Base-by-base conservation (phyloP, 371 early-diverging fungal genomes). In the Apophysomyces ossiformis region DNA sequence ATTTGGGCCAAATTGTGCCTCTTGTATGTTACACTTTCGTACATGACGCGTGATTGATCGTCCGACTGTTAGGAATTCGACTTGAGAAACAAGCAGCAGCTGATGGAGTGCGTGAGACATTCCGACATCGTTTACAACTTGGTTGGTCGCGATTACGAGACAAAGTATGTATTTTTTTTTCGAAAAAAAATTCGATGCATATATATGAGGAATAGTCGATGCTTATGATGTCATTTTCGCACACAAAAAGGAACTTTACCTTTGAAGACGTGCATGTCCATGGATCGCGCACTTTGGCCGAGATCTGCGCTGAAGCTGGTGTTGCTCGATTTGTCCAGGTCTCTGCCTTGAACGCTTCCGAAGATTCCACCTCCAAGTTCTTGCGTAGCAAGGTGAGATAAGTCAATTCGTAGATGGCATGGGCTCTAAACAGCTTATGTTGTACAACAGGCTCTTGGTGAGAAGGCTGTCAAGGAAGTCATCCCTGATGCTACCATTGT, bases 61-160 rank as follows among this genome's bases (percentile, higher is more conserved):
- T 59, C 56, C 12, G 15, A 16, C 36, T 37, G 37, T 7, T 66
- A 90, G 90, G 92, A 96, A 74, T 96, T 94, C 72, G 95, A 96
- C 73, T 73, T 96, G 59, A 89, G 92, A 69, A 91, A 96, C 84
- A 89, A 92, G 67, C 88, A 91, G 57, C 87, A 87, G 68, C 84
- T 97, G 65, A 85, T 81, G 54, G 94, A 94, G 73, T 89, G 90
- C 71, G 89, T 98, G 61, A 89, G 92, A 69, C 93, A 97, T 83
- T 93, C 95, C 37, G 99, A 98, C 73, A 89, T 93, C 57, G 97
- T 98, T 64, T 91, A 93, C 79, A 98, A 98, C 83, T 85, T 96
- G 72, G 88, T 97, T 66, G 98, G 96, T 38, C 89, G 93, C 72
- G 92, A 95, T 76, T 95, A 90, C 69, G 91, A 90, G 68, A 96